These are phyloP conservation scores for Lenwebbia sp. DNA, from an alignment of 345 rosid species.

Conservation along the genomic window DNA sequence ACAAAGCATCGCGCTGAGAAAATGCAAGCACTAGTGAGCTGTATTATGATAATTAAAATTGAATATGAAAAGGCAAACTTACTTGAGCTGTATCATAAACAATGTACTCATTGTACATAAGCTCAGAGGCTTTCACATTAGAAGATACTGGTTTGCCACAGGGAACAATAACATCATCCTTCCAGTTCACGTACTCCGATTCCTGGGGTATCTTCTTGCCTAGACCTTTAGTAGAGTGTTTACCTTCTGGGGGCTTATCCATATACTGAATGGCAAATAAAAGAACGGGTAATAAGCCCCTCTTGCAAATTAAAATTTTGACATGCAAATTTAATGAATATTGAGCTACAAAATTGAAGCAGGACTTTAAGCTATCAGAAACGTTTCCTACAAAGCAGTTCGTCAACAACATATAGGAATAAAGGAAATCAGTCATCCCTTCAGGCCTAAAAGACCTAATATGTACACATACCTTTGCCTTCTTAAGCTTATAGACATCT, in stretches of 20 bases:
- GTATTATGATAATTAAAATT: not conserved
- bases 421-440: not conserved
- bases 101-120: slow-evolving; percentile 90
- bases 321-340: not conserved
- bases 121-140: slow-evolving; percentile 62
- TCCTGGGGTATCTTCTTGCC: slow-evolving; percentile 75
- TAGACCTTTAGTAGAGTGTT: slow-evolving; percentile 92
- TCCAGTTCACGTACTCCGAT: slow-evolving; percentile 77
- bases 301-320: not conserved
- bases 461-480: slow-evolving; percentile 49
- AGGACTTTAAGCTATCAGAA: not conserved
- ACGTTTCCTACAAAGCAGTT: not conserved
- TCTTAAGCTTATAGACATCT: slow-evolving; percentile 68
- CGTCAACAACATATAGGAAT: not conserved
- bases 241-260: slow-evolving; percentile 85
- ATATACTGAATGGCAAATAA: slow-evolving; percentile 33
- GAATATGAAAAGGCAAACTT: slow-evolving; percentile 10
- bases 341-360: not conserved
- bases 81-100: slow-evolving; percentile 84
- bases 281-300: not conserved
- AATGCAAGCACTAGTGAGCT: not conserved
- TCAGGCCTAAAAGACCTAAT: not conserved
- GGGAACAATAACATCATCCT: slow-evolving; percentile 73
- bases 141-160: slow-evolving; percentile 89
- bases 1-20: not conserved